These are phyloP conservation scores for Stemphylium beticola DNA, from an alignment of 2,329 filamentous ascomycete species.

Conservation along the genomic window DNA sequence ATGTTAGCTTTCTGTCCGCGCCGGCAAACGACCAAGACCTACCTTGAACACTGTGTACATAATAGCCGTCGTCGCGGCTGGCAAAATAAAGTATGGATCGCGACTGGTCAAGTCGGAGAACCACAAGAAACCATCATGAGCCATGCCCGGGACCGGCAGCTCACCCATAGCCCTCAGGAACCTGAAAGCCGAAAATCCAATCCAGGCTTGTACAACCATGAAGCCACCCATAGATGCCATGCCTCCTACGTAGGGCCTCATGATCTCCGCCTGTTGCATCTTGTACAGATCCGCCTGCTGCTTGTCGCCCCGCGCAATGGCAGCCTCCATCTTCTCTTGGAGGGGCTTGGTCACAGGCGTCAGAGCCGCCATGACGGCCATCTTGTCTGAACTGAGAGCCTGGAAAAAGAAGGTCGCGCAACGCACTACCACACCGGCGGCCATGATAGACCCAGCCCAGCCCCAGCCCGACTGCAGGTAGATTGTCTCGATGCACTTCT, in stretches of 20 bases:
- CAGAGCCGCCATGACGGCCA: conserved; percentile 67
- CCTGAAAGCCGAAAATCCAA: conserved; percentile 83
- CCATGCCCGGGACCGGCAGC: conserved; percentile 81
- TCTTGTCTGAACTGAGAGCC: conserved; percentile 65
- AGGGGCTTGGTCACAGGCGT: conserved; percentile 63
- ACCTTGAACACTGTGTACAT: conserved; percentile 67
- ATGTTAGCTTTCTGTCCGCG: conserved; percentile 23
- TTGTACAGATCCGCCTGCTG: conserved; percentile 45
- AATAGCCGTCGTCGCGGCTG: conserved; percentile 63
- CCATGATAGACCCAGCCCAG: conserved; percentile 80
- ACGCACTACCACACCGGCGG: conserved; percentile 70
- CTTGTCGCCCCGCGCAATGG: conserved; percentile 54
- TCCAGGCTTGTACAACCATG: conserved; percentile 66
- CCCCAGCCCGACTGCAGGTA: conserved; percentile 77
- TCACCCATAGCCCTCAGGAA: conserved; percentile 74
- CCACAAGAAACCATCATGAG: conserved; percentile 76
- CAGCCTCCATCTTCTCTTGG: conserved; percentile 60
- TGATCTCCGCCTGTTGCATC: conserved; percentile 58
- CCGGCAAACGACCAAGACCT: conserved; percentile 35
- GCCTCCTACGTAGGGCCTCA: conserved; percentile 46
- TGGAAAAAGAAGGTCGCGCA: conserved; percentile 66
- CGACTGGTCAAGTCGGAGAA: conserved; percentile 74
- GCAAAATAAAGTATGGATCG: conserved; percentile 81
- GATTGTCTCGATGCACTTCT: conserved; percentile 80
- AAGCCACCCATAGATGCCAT: conserved; percentile 56